Evolutionary conservation across 345 rosid genomes (phyloP), one percentile per base, ranked within the genome.

Genomic region (Camelina laxa): DNA sequence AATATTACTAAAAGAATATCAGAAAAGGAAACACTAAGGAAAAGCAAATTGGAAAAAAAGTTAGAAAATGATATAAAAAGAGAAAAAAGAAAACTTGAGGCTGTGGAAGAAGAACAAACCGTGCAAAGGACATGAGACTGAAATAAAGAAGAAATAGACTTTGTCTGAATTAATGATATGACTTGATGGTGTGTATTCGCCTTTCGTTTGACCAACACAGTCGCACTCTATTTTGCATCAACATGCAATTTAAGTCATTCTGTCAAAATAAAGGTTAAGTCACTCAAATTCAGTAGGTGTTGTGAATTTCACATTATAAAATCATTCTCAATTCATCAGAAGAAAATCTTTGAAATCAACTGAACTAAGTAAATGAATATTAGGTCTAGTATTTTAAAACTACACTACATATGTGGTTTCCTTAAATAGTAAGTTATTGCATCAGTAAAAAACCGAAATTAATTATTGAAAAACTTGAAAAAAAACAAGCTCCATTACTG

Each of bases 141-240:
- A 48, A 69, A 64, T 63, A 74, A 72, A 79, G 54, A 64, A 50
- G 79, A 80, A 16, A 65, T 62, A 44, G 57, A 58, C 67, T 60
- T 69, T 73, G 73, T 67, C 31, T 51, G 41, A 27, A 27, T 33
- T 7, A 48, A 51, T 66, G 75, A 80, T 60, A 67, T 64, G 75
- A 76, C 66, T 47, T 70, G 80, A 63, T 76, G 45, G 22, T 77
- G 67, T 77, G 21, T 65, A 65, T 77, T 36, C 70, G 71, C 69
- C 70, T 70, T 70, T 69, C 38, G 20, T 70, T 77, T 77, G 80
- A 76, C 83, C 69, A 68, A 78, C 15, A 82, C 69, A 75, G 77
- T 75, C 35, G 17, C 62, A 21, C 63, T 64, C 42, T 69, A 6
- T 30, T 60, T 58, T 67, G 54, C 44, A 11, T 59, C 47, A 10